Percentiles rank a stretch among this genome's conserved stretches.
Conservation (phyloP, 2,329 filamentous ascomycete genomes). For the Fusarium pseudocircinatum region DNA sequence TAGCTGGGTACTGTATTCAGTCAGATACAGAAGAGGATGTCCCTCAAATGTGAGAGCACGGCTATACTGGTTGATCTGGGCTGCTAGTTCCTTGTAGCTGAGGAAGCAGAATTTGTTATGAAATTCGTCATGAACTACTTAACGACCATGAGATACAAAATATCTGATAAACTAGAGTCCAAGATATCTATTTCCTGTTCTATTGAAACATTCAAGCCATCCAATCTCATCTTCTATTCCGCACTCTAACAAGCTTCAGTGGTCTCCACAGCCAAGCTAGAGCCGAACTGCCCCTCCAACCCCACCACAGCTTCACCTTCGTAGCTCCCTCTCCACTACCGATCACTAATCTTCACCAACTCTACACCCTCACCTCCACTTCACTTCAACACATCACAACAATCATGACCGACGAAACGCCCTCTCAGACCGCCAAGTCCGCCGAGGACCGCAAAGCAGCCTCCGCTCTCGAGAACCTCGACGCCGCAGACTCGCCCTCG, state of each 20-base stretch:
- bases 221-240: neutral
- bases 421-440: constrained; percentile 64
- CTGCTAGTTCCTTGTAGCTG: neutral
- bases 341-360: constrained; percentile 50
- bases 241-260: neutral
- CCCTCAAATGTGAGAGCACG: too few relatives aligned
- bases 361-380: constrained; percentile 49
- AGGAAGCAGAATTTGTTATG: neutral
- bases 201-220: neutral
- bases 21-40: neutral
- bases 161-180: too few relatives aligned
- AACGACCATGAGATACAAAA: too few relatives aligned
- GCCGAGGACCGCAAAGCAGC: constrained; percentile 83
- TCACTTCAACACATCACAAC: constrained; percentile 40
- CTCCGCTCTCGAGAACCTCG: constrained; percentile 76
- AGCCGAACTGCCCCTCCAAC: constrained; percentile 16
- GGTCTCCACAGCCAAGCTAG: neutral
- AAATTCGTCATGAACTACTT: neutral
- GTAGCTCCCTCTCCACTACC: neutral
- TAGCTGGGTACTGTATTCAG: neutral
- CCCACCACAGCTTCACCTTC: constrained; percentile 26
- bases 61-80: neutral
- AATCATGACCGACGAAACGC: constrained; percentile 64
- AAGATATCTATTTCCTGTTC: too few relatives aligned
- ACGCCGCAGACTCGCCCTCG: constrained; percentile 57